A percentile compares a stretch with the other conserved stretches of the same genome.
Evolutionary conservation across 176 grass and related monocot species (phyloP).

Genomic region (Panicum miliaceum): DNA sequence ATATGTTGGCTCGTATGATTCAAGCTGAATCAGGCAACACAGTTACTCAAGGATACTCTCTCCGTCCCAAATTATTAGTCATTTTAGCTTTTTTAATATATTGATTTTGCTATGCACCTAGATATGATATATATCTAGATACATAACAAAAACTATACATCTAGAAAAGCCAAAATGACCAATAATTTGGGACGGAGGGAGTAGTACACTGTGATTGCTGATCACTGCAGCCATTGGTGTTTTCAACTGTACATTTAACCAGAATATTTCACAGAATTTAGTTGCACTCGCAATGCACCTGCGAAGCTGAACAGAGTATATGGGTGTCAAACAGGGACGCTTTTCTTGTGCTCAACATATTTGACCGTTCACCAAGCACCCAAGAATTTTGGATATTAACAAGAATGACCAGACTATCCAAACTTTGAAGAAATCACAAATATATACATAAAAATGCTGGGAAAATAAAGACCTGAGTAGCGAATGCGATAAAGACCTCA

Average conservation of each 20-base stretch:
- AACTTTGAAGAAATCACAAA: slow-evolving; percentile 20
- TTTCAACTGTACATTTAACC: background rate
- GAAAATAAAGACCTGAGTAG: background rate
- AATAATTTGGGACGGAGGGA: too few relatives aligned
- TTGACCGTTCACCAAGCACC: background rate
- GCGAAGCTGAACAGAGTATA: background rate
- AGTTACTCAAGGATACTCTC: background rate
- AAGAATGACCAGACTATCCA: background rate
- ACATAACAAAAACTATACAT: too few relatives aligned
- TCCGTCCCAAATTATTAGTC: too few relatives aligned
- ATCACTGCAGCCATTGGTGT: background rate
- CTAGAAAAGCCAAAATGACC: too few relatives aligned
- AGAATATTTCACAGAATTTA: background rate
- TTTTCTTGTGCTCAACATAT: background rate
- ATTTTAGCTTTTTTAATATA: too few relatives aligned
- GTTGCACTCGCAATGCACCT: background rate
- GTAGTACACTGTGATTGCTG: background rate
- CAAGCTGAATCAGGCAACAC: background rate
- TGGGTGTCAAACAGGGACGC: background rate
- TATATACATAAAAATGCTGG: background rate
- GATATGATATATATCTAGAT: too few relatives aligned
- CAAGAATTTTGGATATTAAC: background rate
- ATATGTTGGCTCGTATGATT: background rate
- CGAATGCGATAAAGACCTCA: background rate
- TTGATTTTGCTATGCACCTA: too few relatives aligned